These are phyloP conservation scores for Exutisphaerella laricina DNA, from an alignment of 2,329 filamentous ascomycete genomes.

Conservation along the genomic window DNA sequence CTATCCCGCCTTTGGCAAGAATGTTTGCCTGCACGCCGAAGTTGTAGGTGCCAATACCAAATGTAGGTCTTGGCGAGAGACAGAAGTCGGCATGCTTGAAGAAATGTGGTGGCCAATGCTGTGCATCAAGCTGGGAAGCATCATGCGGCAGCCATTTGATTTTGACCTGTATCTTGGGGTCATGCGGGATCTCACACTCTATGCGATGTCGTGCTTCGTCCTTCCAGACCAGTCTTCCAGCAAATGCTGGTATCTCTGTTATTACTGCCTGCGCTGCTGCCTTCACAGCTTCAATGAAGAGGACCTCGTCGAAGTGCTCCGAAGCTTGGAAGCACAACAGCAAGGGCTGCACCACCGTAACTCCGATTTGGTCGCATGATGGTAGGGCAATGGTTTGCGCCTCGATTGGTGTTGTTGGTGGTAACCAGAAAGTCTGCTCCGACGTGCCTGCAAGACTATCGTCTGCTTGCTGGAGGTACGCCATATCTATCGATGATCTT, in stretches of 20 bases:
- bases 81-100: conserved; percentile 9
- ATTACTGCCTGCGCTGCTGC: conserved; percentile 5
- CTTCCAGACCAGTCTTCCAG: conserved; percentile 9
- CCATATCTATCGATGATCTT: background rate
- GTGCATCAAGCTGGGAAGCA: conserved; percentile 8
- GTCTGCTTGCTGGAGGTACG: background rate
- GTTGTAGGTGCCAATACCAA: conserved; percentile 13
- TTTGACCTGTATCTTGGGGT: conserved; percentile 10
- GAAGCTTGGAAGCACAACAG: conserved; percentile 12
- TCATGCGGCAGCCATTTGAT: conserved; percentile 10
- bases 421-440: conserved; percentile 9
- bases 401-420: conserved; percentile 7
- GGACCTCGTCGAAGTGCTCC: conserved; percentile 1
- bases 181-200: conserved; percentile 9
- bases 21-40: conserved; percentile 17
- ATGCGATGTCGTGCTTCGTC: conserved; percentile 9
- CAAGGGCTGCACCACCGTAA: conserved; percentile 8
- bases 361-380: conserved; percentile 14
- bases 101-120: conserved; percentile 10
- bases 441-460: background rate
- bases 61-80: conserved; percentile 3
- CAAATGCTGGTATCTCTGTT: conserved; percentile 10
- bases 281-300: conserved; percentile 11
- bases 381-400: conserved; percentile 13
- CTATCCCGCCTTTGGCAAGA: conserved; percentile 9